Base-by-base conservation (phyloP, 768 basidiomycete species). In the Kwoniella europaea region DNA sequence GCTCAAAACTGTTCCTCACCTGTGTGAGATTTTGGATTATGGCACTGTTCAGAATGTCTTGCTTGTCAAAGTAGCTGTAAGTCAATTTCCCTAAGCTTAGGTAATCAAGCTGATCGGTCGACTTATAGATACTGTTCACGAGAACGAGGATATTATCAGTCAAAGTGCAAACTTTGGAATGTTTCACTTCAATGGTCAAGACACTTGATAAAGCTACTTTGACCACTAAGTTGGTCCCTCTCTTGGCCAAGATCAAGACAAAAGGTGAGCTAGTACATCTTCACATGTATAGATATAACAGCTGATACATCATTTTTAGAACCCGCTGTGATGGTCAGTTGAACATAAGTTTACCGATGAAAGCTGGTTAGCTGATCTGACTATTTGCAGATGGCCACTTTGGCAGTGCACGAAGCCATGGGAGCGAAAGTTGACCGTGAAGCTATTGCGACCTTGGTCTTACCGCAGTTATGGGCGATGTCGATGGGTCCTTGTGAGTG, bases 381-480 rank as follows among this genome's bases (percentile, higher is more conserved):
- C 6, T 0, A 27, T 56, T 13, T 35, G 4, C 72, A 93, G 92
- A 91, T 94, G 89, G 91, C 92, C 2, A 93, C 93, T 0, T 85
- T 94, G 54, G 88, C 88, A 22, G 93, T 98, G 0, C 95, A 98
- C 84, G 94, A 95, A 82, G 93, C 93, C 0, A 98, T 97, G 95
- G 94, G 95, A 10, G 88, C 89, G 75, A 97, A 96, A 81, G 90
- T 98, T 1, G 95, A 97, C 75, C 88, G 94, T 59, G 93, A 95
- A 83, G 93, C 94, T 10, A 92, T 94, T 12, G 93, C 93, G 2
- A 92, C 91, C 0, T 86, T 93, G 54, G 92, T 96, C 41, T 85
- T 96, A 13, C 93, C 93, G 10, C 93, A 96, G 82, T 84, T 95
- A 29, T 99, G 97, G 97, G 86, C 91, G 3, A 98, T 99, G 94